phyloP scores from a whole-genome alignment of 192 early-diverging fungal genomes.

The Cetraspora pellucida region DNA sequence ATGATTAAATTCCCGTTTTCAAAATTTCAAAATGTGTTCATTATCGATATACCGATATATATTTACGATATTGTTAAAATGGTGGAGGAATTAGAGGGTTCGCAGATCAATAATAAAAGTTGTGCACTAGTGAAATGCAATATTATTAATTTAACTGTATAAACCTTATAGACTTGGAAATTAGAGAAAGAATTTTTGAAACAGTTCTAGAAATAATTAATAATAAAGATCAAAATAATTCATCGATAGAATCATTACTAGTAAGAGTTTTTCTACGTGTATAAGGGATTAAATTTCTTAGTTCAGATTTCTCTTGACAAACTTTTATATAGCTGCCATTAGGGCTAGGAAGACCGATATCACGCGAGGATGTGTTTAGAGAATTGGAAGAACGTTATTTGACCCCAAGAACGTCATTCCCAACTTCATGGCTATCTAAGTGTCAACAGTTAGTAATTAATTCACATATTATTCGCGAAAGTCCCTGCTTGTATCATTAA shows the following conservation, averaged over 20 bases:
- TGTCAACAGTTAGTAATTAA: conserved; percentile 53
- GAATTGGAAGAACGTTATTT: conserved; percentile 60
- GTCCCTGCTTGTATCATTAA: background rate
- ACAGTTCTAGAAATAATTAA: background rate
- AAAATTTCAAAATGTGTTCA: no score
- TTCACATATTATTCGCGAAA: conserved; percentile 18
- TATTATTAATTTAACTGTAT: no score
- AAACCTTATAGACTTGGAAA: background rate
- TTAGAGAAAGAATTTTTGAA: background rate
- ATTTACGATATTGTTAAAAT: no score
- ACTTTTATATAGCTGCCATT: background rate
- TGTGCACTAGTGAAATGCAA: no score
- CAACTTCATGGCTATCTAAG: conserved; percentile 54
- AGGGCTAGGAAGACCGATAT: conserved; percentile 31
- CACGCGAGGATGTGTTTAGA: conserved; percentile 46
- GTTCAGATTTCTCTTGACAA: background rate
- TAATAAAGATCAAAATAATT: background rate
- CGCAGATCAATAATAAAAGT: no score
- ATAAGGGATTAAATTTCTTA: background rate
- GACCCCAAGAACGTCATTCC: conserved; percentile 54
- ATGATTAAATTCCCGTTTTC: no score
- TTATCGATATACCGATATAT: no score
- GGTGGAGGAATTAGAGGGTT: no score
- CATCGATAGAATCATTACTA: background rate
- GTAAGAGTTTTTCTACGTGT: background rate